Evolutionary conservation across 1,284 basidiomycete genomes (phyloP), one percentile per base, ranked within the genome.

Genomic region (Phylloporus sp.): DNA sequence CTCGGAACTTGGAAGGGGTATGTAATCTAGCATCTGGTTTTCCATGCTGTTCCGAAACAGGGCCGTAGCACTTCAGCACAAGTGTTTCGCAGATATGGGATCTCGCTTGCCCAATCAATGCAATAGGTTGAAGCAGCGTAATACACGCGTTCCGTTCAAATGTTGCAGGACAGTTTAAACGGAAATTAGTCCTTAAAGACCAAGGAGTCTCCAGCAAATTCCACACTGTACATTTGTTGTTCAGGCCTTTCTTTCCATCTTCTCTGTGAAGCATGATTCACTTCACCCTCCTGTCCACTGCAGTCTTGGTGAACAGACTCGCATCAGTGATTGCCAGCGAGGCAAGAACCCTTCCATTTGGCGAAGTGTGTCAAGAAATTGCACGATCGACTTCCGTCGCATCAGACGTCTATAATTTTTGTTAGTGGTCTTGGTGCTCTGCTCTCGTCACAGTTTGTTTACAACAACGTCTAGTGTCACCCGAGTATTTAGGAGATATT

Each of bases 381-480:
- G 62, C 25, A 17, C 4, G 23, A 23, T 62, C 66, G 43, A 55
- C n/a, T 45, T 68, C 66, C 32, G 10, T 15, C 7, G 55, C 47
- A 23, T 68, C 67, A 17, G 47, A 32, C 17, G 56, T 68, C 39
- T 68, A 62, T n/a, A 20, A 68, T n/a, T 17, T 17, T 6, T 29
- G 55, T 68, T 53, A 20, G 60, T 68, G 45, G 35, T 41, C 37
- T 55, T 29, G 5, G 14, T 53, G 15, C 35, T 32, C 29, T 59
- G 32, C 6, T 23, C 11, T 58, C n/a, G 32, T n/a, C 2, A 15
- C 39, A 29, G 19, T 55, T 49, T n/a, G 20, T 37, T 47, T n/a
- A 68, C 32, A 20, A 29, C n/a, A 25, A 17, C 37, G 12, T 35
- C 53, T 25, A 65, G 65, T 12, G 12, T 68, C 66, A 19, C 11